phyloP scores from a whole-genome alignment of 805 yeast species.

The Saturnispora gosingensis region DNA sequence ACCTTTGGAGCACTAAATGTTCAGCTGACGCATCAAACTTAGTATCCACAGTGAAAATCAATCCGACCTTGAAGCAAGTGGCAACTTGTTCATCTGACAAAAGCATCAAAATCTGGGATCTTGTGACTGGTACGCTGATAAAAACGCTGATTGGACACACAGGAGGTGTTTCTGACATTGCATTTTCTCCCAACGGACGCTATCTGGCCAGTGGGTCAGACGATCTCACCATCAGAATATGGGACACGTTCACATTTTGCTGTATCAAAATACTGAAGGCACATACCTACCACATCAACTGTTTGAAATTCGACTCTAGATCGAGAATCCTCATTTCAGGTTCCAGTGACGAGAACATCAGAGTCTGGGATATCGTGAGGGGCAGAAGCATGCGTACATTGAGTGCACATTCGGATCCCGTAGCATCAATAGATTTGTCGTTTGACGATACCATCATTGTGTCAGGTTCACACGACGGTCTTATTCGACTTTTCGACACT shows the following conservation, averaged over 20 bases:
- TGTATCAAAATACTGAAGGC: conserved; percentile 49
- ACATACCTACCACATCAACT: conserved; percentile 78
- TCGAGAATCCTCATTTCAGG: conserved; percentile 79
- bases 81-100: conserved; percentile 56
- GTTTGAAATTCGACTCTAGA: conserved; percentile 57
- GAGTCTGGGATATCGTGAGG: conserved; percentile 76
- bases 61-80: conserved; percentile 49
- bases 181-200: conserved; percentile 67
- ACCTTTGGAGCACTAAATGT: not conserved
- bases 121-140: conserved; percentile 25
- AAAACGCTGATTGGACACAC: conserved; percentile 47
- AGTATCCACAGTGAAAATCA: conserved; percentile 43
- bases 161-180: conserved; percentile 63
- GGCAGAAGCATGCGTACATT: conserved; percentile 69
- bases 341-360: conserved; percentile 81
- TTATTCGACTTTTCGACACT: conserved; percentile 79
- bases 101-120: conserved; percentile 49
- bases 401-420: conserved; percentile 90
- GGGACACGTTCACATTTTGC: conserved; percentile 48
- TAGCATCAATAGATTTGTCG: conserved; percentile 63
- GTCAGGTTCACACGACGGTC: conserved; percentile 86
- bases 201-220: conserved; percentile 80
- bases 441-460: conserved; percentile 75
- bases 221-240: conserved; percentile 69
- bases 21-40: not conserved